Evolutionary conservation across 495 filamentous ascomycete species (phyloP).

Genomic region (Ramalina peruviana): DNA sequence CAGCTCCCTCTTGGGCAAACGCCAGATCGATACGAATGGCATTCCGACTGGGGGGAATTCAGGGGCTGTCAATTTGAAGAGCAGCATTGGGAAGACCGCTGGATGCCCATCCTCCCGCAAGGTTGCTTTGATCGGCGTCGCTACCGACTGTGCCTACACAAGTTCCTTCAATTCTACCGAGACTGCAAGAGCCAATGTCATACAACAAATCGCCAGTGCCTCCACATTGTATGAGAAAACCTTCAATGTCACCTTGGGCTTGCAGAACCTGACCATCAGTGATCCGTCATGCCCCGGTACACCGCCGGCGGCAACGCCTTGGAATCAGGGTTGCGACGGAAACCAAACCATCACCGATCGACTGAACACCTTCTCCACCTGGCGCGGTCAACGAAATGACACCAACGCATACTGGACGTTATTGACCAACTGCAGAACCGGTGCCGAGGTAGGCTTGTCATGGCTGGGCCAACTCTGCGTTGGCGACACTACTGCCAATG

Average conservation of each 20-base stretch:
- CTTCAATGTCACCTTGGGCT: conserved; percentile 87
- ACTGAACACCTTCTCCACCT: conserved; percentile 74
- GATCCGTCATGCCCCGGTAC: conserved; percentile 52
- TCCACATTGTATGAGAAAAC: conserved; percentile 75
- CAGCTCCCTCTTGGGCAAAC: conserved; percentile 41
- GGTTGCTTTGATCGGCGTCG: conserved; percentile 83
- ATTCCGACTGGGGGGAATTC: conserved; percentile 54
- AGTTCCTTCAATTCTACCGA: conserved; percentile 48
- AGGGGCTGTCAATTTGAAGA: conserved; percentile 68
- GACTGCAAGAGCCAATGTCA: conserved; percentile 53
- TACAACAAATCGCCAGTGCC: conserved; percentile 72
- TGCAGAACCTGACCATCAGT: conserved; percentile 70
- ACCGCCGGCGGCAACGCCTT: conserved; percentile 48
- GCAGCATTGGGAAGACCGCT: conserved; percentile 62
- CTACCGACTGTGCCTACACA: conserved; percentile 83
- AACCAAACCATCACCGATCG: conserved; percentile 60
- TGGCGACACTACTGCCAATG: conserved; percentile 34
- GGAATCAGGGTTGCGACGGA: conserved; percentile 64
- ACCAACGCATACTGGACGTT: conserved; percentile 88
- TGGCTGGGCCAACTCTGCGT: conserved; percentile 88
- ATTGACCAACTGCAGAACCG: conserved; percentile 72
- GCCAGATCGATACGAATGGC: conserved; percentile 39
- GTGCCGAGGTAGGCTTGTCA: conserved; percentile 76
- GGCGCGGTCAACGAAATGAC: conserved; percentile 64
- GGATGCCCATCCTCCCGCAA: conserved; percentile 82